A percentile compares a stretch with the other conserved stretches of the same genome.
Conservation (phyloP, 495 filamentous ascomycete species). For the Xylaria telfairii region DNA sequence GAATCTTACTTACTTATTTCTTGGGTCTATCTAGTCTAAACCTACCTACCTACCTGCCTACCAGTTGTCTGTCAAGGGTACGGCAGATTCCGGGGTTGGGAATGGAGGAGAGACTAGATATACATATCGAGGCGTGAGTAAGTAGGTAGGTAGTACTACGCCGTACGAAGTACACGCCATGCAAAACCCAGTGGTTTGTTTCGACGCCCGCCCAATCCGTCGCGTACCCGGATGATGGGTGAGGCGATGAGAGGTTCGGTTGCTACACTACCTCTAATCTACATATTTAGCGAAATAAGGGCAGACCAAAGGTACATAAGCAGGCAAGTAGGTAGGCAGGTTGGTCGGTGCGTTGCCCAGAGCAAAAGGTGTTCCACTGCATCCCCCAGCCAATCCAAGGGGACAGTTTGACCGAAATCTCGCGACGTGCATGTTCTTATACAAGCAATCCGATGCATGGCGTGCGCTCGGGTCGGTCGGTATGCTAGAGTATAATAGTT, state of each 20-base stretch:
- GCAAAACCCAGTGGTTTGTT: background rate
- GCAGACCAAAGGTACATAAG: background rate
- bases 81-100: conserved; percentile 2
- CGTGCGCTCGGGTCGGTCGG: background rate
- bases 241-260: background rate
- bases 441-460: background rate
- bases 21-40: background rate
- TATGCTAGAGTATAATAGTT: background rate
- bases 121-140: background rate
- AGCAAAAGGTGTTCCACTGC: conserved; percentile 13
- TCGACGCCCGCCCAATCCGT: background rate
- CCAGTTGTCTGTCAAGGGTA: background rate
- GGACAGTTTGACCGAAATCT: conserved; percentile 22
- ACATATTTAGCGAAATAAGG: conserved; percentile 7
- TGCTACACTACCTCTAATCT: background rate
- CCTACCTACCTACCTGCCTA: background rate
- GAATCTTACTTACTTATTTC: background rate
- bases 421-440: conserved; percentile 10
- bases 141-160: background rate
- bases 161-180: background rate
- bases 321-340: background rate
- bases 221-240: background rate
- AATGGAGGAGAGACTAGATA: background rate
- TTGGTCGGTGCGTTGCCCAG: background rate
- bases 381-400: conserved; percentile 20